Conservation (phyloP, 1,139 yeast genomes). For the Yamadazyma dushanensis region DNA sequence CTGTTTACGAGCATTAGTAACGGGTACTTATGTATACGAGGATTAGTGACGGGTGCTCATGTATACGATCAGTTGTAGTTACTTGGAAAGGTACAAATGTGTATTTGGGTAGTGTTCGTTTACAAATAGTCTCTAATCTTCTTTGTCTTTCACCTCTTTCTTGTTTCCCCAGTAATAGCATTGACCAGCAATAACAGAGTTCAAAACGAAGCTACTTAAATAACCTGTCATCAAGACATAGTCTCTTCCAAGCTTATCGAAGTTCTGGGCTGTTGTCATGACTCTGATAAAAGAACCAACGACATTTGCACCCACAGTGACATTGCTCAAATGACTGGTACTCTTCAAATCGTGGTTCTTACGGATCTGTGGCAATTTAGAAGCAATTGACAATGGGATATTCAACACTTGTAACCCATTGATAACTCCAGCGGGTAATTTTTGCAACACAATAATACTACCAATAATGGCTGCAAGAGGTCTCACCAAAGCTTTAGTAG, state of each 20-base stretch:
- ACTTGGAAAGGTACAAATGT: too few species aligned
- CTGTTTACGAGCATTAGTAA: too few species aligned
- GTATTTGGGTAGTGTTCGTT: not conserved
- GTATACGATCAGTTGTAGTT: too few species aligned
- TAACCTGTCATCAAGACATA: slow-evolving; percentile 38
- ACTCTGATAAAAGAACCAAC: slow-evolving; percentile 57
- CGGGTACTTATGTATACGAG: too few species aligned
- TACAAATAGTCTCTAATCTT: not conserved
- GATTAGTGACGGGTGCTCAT: too few species aligned
- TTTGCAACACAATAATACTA: slow-evolving; percentile 28
- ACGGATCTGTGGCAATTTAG: slow-evolving; percentile 58
- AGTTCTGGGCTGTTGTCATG: slow-evolving; percentile 50
- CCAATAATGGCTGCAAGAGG: slow-evolving; percentile 33
- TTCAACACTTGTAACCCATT: slow-evolving; percentile 47
- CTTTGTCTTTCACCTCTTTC: slow-evolving; percentile 8
- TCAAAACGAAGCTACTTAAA: slow-evolving; percentile 32
- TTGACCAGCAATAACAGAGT: slow-evolving; percentile 35
- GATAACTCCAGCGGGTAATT: slow-evolving; percentile 31
- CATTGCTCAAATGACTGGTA: slow-evolving; percentile 54
- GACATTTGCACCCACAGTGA: slow-evolving; percentile 56
- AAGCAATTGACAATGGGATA: slow-evolving; percentile 53
- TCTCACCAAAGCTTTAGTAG: slow-evolving; percentile 15
- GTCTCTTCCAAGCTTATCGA: slow-evolving; percentile 27
- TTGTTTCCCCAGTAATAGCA: slow-evolving; percentile 25
- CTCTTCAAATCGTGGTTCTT: slow-evolving; percentile 48